Conservation (phyloP, 441 rosid species). For the Melianthus villosus region DNA sequence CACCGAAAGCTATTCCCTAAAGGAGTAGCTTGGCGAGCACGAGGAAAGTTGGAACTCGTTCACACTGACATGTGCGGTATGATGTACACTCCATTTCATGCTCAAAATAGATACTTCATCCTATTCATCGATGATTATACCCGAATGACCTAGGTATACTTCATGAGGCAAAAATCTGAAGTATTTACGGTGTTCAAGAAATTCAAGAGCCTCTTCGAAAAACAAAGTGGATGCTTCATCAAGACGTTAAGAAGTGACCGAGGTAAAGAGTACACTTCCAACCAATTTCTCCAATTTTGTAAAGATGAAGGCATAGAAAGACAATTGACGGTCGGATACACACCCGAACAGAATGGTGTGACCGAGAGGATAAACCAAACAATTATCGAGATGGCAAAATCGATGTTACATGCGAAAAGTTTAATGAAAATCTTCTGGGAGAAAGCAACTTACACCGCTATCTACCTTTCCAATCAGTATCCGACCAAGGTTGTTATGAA, state of each 20-base stretch:
- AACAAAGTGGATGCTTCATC: neutral
- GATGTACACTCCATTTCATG: neutral
- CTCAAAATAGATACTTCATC: neutral
- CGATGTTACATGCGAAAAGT: neutral
- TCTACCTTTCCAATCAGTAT: neutral
- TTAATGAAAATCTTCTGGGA: neutral
- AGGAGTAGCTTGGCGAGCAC: neutral
- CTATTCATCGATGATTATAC: neutral
- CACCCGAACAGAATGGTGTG: conserved; percentile 6
- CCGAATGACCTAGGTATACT: neutral
- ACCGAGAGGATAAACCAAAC: conserved; percentile 4
- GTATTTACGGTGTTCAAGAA: neutral
- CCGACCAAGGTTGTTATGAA: neutral
- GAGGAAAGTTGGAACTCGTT: neutral
- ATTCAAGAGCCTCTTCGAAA: neutral
- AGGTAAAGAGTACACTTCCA: neutral
- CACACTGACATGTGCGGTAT: neutral
- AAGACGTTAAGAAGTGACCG: neutral
- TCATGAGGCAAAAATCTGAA: neutral
- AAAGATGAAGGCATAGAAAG: neutral
- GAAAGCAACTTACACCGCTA: neutral
- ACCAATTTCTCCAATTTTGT: neutral
- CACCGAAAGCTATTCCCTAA: neutral
- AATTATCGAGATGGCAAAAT: neutral
- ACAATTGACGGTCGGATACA: neutral